Base-by-base conservation (phyloP, 139 green algal species). In the Chlorella sp. region DNA sequence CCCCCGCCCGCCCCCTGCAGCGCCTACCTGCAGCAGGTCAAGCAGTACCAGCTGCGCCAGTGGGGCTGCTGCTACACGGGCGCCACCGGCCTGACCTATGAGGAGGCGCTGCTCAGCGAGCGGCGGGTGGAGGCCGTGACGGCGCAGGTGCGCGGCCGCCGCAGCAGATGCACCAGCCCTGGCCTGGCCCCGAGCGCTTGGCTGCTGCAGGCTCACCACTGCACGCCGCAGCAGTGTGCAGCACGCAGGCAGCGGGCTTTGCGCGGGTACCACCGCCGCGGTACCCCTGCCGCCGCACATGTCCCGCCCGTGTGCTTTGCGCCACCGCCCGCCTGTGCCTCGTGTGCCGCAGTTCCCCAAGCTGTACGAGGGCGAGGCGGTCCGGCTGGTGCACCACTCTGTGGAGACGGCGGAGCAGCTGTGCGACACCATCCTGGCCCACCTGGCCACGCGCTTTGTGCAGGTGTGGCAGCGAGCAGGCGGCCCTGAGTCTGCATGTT, bases 21-120 rank as follows among this genome's bases (percentile, higher is more conserved):
- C 75, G 86, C 88, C 0, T 96, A 92, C 38, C 41, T 89, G 20
- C 65, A 75, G 20, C 78, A 83, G 64, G 74, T 91, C 38, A 71
- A 81, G 17, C 25, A 84, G 34, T 97, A 97, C 85, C 64, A 88
- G 9, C 71, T 88, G 62, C 87, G 91, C 9, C 9, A 88, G 9
- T 97, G 94, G 94, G 73, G 81, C 4, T 96, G 94, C 80, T 82
- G 87, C 6, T 85, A 87, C 30, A 94, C 88, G 3, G 91, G 92
- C 41, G 87, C 86, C 11, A 55, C 26, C 12, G 89, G 87, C 13
- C 68, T 97, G 38, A 97, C 93, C 0, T 97, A 92, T 55, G 92
- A 97, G 63, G 89, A 96, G 83, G 93, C 93, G 2, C 79, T 95
- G 9, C 36, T 87, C 17, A 88, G 74, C 34, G 93, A 95, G 73